Conservation (phyloP, 345 rosid genomes). For the Isatis tinctoria region DNA sequence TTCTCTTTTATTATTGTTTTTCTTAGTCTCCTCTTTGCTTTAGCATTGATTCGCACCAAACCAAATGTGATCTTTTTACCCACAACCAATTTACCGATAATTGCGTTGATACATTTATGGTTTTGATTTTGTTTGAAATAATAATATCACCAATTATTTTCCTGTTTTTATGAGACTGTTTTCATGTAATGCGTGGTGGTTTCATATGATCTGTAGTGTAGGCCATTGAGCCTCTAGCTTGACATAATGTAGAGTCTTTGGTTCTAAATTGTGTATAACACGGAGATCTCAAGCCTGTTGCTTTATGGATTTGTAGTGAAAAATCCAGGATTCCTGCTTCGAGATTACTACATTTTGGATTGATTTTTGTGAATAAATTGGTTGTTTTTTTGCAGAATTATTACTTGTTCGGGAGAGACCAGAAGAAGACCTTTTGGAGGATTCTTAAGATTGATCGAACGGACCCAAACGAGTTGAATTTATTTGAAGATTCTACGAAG, state of each 20-base stretch:
- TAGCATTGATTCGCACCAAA: neutral
- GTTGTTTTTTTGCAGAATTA: constrained; percentile 45
- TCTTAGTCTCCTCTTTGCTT: neutral
- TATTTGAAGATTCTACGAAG: constrained; percentile 55
- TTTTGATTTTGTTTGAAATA: neutral
- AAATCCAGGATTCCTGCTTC: no score
- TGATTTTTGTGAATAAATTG: neutral
- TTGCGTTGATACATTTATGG: neutral
- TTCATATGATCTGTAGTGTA: constrained; percentile 9
- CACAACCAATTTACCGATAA: neutral
- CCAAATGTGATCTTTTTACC: neutral
- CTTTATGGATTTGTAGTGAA: no score
- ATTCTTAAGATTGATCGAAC: constrained; percentile 72
- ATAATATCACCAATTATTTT: neutral
- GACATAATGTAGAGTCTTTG: constrained; percentile 21
- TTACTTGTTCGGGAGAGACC: constrained; percentile 82
- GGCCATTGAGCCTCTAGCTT: constrained; percentile 16
- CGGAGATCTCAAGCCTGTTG: no score
- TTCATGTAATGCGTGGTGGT: neutral
- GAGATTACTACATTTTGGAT: neutral
- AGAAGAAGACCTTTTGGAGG: constrained; percentile 51
- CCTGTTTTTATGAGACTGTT: neutral
- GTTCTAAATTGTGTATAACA: neutral
- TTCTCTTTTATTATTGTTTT: neutral
- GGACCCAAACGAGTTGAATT: constrained; percentile 51